Percentiles rank a stretch among this genome's conserved stretches.
These are phyloP conservation scores for Dendryphion nanum DNA, from an alignment of 2,329 filamentous ascomycete species.

Conservation along the genomic window DNA sequence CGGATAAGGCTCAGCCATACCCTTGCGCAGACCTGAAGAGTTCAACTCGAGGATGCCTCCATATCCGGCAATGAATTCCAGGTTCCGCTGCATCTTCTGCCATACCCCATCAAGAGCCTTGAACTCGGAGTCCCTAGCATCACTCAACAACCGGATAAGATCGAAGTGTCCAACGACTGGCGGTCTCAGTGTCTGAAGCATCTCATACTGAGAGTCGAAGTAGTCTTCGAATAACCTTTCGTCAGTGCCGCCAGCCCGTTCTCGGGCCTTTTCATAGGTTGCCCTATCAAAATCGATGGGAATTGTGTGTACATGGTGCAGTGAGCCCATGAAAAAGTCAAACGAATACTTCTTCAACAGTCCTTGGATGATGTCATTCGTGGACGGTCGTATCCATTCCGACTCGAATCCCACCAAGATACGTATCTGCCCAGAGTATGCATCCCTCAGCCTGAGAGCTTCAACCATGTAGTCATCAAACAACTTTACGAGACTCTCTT, in stretches of 20 bases:
- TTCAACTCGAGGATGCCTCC: constrained; percentile 89
- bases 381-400: constrained; percentile 80
- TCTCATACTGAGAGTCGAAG: constrained; percentile 81
- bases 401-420: constrained; percentile 88
- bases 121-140: constrained; percentile 63
- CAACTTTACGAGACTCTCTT: constrained; percentile 39
- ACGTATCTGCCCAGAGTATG: constrained; percentile 69
- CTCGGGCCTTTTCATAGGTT: constrained; percentile 65
- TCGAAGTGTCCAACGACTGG: constrained; percentile 92
- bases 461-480: constrained; percentile 74
- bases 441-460: constrained; percentile 67
- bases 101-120: constrained; percentile 64
- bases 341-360: constrained; percentile 63
- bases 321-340: constrained; percentile 89
- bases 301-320: constrained; percentile 83
- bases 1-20: constrained; percentile 87
- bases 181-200: constrained; percentile 72
- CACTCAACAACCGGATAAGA: constrained; percentile 77
- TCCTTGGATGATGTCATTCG: constrained; percentile 58
- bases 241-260: constrained; percentile 57
- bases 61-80: constrained; percentile 68
- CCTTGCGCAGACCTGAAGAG: constrained; percentile 82
- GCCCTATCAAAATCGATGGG: constrained; percentile 83
- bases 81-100: constrained; percentile 70
- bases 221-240: constrained; percentile 71